phyloP scores from a whole-genome alignment of 352 stramenopile genomes.

The Phytopythium sindhum region DNA sequence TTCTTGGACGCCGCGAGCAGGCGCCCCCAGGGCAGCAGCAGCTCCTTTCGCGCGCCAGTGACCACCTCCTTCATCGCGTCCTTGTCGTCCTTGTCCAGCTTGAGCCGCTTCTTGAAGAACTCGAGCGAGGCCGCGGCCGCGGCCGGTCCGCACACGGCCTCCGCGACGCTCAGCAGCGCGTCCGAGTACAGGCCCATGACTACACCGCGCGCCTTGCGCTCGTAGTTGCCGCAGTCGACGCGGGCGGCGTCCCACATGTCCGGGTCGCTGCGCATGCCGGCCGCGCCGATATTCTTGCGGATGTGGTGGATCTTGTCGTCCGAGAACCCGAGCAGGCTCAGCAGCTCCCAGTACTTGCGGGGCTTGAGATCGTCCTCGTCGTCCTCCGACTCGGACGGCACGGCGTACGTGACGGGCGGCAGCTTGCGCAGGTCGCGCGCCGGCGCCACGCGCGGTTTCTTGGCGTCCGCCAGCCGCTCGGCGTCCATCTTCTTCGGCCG shows the following conservation, averaged over 20 bases:
- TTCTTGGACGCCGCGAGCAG: conserved; percentile 2
- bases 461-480: background rate
- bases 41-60: background rate
- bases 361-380: background rate
- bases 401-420: background rate
- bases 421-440: background rate
- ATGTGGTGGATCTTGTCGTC: background rate
- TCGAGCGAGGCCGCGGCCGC: background rate
- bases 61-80: background rate
- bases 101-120: conserved; percentile 4
- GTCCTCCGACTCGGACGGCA: background rate
- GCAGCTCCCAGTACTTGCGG: background rate
- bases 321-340: background rate
- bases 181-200: conserved; percentile 3
- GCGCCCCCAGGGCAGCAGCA: background rate
- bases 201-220: background rate
- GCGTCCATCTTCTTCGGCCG: background rate
- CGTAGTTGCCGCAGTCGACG: conserved; percentile 1
- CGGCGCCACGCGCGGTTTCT: background rate
- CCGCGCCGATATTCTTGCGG: conserved; percentile 1
- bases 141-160: background rate
- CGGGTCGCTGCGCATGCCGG: conserved; percentile 13
- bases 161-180: background rate
- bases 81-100: background rate
- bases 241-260: conserved; percentile 14